phyloP scores from a whole-genome alignment of 2,329 filamentous ascomycete species.

The Ophiocordyceps sinensis region DNA sequence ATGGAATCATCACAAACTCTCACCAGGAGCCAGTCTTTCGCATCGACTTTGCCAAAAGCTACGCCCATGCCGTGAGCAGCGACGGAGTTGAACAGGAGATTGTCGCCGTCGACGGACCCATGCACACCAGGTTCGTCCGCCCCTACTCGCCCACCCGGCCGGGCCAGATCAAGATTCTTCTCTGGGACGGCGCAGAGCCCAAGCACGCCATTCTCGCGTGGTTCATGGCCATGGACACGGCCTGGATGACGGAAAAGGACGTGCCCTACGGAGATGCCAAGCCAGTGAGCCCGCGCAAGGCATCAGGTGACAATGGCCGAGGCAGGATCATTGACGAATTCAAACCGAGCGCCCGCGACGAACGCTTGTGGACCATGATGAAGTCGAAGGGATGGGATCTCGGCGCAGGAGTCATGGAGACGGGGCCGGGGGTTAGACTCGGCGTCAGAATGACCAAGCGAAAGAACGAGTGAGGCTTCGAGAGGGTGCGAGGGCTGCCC shows the following conservation, averaged over 20 bases:
- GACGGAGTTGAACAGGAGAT: constrained; percentile 6
- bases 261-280: constrained; percentile 8
- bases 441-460: not conserved
- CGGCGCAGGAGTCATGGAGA: constrained; percentile 21
- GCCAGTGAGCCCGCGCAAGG: not conserved
- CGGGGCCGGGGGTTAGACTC: constrained; percentile 18
- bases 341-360: constrained; percentile 3
- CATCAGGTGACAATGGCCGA: not conserved
- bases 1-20: constrained; percentile 14
- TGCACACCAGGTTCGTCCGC: constrained; percentile 15
- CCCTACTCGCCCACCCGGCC: constrained; percentile 7
- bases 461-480: not conserved
- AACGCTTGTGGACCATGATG: constrained; percentile 15
- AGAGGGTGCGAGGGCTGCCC: not conserved
- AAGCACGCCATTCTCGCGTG: constrained; percentile 19
- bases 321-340: not conserved
- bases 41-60: constrained; percentile 28
- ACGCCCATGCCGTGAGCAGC: constrained; percentile 20
- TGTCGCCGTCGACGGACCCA: constrained; percentile 14
- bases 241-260: constrained; percentile 15
- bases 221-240: constrained; percentile 22
- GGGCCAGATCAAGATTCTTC: constrained; percentile 19
- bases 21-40: constrained; percentile 12
- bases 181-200: constrained; percentile 15
- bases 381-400: constrained; percentile 19